Conservation (phyloP, 306 rosid species). For the Cicer bijugum region DNA sequence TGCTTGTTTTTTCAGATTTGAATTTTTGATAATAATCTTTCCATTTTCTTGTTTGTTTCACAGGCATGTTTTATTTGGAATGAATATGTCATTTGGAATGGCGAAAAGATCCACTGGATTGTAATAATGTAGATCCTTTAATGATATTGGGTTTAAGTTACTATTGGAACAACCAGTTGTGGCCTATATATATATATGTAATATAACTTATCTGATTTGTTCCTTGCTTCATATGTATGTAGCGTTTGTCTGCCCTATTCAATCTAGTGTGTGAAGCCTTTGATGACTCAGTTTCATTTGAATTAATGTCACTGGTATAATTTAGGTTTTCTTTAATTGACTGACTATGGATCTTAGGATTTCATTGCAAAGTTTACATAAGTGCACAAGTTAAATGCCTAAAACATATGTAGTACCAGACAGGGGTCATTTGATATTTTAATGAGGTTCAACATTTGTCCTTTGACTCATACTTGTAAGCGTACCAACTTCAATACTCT, state of each 20-base stretch:
- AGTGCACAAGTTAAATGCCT: neutral
- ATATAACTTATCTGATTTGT: constrained; percentile 15
- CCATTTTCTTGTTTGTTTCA: constrained; percentile 12
- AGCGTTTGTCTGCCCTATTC: neutral
- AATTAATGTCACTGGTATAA: neutral
- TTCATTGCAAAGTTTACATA: neutral
- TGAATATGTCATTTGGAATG: constrained; percentile 21
- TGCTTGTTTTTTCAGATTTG: neutral
- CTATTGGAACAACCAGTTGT: constrained; percentile 22
- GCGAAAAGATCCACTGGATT: constrained; percentile 14
- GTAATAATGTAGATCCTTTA: constrained; percentile 46
- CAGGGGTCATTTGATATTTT: neutral
- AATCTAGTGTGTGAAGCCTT: neutral
- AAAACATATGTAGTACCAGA: neutral
- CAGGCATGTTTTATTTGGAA: constrained; percentile 37
- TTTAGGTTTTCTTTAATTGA: constrained; percentile 1
- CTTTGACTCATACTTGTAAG: too few species aligned
- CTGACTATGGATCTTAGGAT: neutral
- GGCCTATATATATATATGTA: constrained; percentile 21
- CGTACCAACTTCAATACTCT: too few species aligned
- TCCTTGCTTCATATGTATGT: constrained; percentile 10
- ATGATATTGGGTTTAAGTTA: constrained; percentile 41
- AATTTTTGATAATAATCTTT: neutral
- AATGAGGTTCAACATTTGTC: neutral
- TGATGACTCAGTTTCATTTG: neutral